Percentiles rank a stretch among this genome's conserved stretches.
Conservation (phyloP, 148 eudicot species). For the Fagopyrum homotropicum region DNA sequence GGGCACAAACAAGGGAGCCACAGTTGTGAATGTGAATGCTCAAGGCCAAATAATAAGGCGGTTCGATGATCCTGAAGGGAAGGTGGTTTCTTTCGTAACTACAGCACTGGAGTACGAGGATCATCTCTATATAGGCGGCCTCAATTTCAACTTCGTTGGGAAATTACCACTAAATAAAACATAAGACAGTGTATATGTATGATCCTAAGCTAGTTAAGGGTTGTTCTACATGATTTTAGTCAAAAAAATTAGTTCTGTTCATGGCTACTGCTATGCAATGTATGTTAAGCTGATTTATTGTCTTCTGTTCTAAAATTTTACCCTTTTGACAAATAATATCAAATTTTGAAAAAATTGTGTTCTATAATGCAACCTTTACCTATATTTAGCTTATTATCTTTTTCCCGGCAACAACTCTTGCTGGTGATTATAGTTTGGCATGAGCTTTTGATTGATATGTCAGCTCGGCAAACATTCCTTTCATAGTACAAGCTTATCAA, state of each 20-base stretch:
- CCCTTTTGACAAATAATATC: neutral
- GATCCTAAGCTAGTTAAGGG: neutral
- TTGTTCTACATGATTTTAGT: neutral
- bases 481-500: neutral
- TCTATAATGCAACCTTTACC: too few relatives aligned
- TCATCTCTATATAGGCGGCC: constrained; percentile 66
- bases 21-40: constrained; percentile 46
- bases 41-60: constrained; percentile 48
- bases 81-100: constrained; percentile 57
- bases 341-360: too few relatives aligned
- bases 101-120: constrained; percentile 67
- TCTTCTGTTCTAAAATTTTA: neutral
- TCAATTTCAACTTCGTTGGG: constrained; percentile 54
- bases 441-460: too few relatives aligned
- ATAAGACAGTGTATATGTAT: neutral
- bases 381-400: too few relatives aligned
- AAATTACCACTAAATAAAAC: constrained; percentile 30
- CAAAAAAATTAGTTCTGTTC: neutral
- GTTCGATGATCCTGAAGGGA: constrained; percentile 57
- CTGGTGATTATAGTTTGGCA: too few relatives aligned
- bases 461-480: neutral
- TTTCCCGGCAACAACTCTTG: too few relatives aligned
- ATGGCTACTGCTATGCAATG: neutral
- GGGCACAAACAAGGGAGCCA: constrained; percentile 36
- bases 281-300: neutral